Percentiles rank a stretch among this genome's conserved stretches.
Evolutionary conservation across 2,329 filamentous ascomycete genomes (phyloP).

Genomic region (Penicillium fuscoglaucum): DNA sequence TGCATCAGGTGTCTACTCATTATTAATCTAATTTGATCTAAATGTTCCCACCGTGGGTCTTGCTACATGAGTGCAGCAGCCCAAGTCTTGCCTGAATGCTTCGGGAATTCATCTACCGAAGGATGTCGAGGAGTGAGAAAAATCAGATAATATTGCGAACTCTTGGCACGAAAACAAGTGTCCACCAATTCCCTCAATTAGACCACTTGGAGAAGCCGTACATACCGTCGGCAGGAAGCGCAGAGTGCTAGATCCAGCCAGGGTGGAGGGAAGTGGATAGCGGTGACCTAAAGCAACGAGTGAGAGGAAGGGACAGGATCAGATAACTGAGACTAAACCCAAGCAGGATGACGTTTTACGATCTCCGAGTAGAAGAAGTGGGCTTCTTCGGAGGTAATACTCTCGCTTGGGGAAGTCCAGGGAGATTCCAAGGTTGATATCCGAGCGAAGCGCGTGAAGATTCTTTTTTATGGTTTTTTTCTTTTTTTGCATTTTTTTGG

Average conservation of each 20-base stretch:
- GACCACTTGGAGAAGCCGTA: constrained; percentile 2
- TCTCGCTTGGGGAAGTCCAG: constrained; percentile 2
- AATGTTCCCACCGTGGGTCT: not conserved
- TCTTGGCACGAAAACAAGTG: constrained; percentile 7
- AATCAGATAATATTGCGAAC: constrained; percentile 7
- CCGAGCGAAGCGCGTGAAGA: not conserved
- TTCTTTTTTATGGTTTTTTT: not conserved
- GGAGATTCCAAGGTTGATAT: not conserved
- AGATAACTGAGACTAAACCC: constrained; percentile 27
- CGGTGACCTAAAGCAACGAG: constrained; percentile 18
- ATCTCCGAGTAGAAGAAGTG: constrained; percentile 15
- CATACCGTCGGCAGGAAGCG: constrained; percentile 16
- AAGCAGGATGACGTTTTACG: constrained; percentile 21
- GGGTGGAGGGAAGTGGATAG: constrained; percentile 29
- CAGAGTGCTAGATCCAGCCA: constrained; percentile 14
- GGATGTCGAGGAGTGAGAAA: not conserved
- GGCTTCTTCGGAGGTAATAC: constrained; percentile 11
- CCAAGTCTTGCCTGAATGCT: not conserved
- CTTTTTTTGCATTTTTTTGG: not conserved
- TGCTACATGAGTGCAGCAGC: not conserved
- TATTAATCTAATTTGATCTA: not conserved
- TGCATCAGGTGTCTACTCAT: not conserved
- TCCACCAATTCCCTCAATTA: constrained; percentile 3
- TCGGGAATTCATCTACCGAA: not conserved
- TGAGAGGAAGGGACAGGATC: constrained; percentile 23